Evolutionary conservation across 2,329 filamentous ascomycete genomes (phyloP), one percentile per base, ranked within the genome.

Genomic region (Colletotrichum sp.): DNA sequence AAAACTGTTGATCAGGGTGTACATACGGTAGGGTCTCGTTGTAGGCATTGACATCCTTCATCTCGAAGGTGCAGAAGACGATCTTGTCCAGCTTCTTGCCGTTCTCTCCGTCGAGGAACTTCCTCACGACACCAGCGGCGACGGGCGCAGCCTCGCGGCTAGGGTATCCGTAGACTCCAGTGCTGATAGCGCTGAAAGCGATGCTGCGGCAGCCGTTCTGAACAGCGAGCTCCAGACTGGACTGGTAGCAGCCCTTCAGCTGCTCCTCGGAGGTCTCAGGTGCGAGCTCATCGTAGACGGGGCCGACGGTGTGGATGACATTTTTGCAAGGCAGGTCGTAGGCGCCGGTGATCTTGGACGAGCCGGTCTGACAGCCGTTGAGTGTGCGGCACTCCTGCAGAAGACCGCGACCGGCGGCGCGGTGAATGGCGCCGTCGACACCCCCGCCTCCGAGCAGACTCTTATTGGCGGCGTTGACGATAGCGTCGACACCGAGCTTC

Each of bases 251-350:
- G 66, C 86, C 85, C 18, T 83, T 82, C 28, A 94, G 85, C 59
- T 94, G 78, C 82, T 84, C 75, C 86, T 89, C 82, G 69, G 88
- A 87, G 13, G 81, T 83, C 24, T 87, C 79, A 15, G 82, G 81
- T 21, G 87, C 82, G 5, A 83, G 80, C 1, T 80, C 79, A 68
- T 86, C 79, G 84, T 96, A 98, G 34, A 98, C 85, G 0, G 97
- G 97, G 0, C 97, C 97, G 5, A 98, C 96, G 21, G 97, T 92
- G 84, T 99, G 97, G 71, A 99, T 98, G 79, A 99, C 91, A 78
- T 94, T 93, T 74, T 91, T 89, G 80, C 93, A 94, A 0, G 96
- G 96, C 28, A 99, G 87, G 0, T 91, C 81, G 84, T 97, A 96
- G 10, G 92, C 96, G 44, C 87, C 84, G 0, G 97, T 98, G 81